phyloP scores from a whole-genome alignment of 345 rosid genomes.

The Melaleuca alternifolia region DNA sequence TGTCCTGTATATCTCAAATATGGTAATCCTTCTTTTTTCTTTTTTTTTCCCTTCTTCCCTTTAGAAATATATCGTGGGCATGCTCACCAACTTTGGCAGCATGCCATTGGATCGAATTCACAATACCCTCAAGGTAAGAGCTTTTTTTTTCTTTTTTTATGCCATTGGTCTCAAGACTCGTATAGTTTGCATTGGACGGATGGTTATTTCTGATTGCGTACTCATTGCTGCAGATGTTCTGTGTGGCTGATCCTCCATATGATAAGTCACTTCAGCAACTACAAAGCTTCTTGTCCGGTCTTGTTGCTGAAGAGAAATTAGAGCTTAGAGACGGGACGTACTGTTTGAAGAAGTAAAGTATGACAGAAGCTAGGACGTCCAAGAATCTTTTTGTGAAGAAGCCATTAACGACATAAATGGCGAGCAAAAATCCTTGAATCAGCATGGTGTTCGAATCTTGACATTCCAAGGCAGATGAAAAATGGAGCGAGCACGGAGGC shows the following conservation, averaged over 20 bases:
- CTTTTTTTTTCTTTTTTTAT: neutral
- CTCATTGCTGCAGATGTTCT: slow-evolving; percentile 62
- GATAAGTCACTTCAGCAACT: slow-evolving; percentile 91
- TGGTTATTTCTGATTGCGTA: neutral
- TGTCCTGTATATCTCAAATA: neutral
- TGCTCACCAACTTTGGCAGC: slow-evolving; percentile 93
- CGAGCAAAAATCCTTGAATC: neutral
- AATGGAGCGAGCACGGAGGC: neutral
- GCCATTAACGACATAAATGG: neutral
- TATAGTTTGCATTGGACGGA: neutral
- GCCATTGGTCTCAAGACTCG: neutral
- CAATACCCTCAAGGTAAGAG: slow-evolving; percentile 74
- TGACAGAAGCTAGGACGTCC: neutral
- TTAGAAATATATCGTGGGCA: slow-evolving; percentile 90
- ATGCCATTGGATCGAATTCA: slow-evolving; percentile 89
- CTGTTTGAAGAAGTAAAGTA: slow-evolving; percentile 60
- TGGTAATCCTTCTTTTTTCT: neutral
- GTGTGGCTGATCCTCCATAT: slow-evolving; percentile 82
- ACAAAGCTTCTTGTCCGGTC: slow-evolving; percentile 80
- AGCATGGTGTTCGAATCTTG: neutral
- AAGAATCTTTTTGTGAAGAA: neutral
- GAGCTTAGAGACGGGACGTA: slow-evolving; percentile 77
- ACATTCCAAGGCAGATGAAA: neutral
- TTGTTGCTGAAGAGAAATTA: slow-evolving; percentile 80
- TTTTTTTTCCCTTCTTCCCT: slow-evolving; percentile 1